phyloP scores from a whole-genome alignment of 2,329 filamentous ascomycete genomes.

The Arthrobotrys conoides region DNA sequence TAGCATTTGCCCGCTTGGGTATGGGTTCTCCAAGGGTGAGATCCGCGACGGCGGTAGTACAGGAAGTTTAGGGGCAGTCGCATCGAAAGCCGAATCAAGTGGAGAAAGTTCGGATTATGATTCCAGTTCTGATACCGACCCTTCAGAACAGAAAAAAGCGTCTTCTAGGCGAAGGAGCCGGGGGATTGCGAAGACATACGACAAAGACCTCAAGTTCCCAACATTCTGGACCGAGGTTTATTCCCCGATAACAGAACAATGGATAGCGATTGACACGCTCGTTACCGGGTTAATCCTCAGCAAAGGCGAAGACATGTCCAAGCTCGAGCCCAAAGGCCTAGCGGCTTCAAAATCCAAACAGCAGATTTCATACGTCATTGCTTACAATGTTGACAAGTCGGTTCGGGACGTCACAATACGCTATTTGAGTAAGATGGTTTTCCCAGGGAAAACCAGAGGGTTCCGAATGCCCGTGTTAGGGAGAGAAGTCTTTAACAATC shows the following conservation, averaged over 20 bases:
- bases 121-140: slow-evolving; percentile 9
- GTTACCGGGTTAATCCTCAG: slow-evolving; percentile 68
- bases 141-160: background rate
- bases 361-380: slow-evolving; percentile 89
- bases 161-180: slow-evolving; percentile 5
- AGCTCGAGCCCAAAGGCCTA: slow-evolving; percentile 83
- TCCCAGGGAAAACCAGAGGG: slow-evolving; percentile 92
- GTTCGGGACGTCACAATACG: slow-evolving; percentile 95
- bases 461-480: slow-evolving; percentile 83
- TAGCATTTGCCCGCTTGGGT: slow-evolving; percentile 83
- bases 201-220: slow-evolving; percentile 55
- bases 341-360: slow-evolving; percentile 90
- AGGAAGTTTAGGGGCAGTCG: slow-evolving; percentile 72
- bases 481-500: slow-evolving; percentile 81
- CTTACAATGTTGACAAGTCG: slow-evolving; percentile 84
- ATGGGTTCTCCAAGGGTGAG: slow-evolving; percentile 72
- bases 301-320: slow-evolving; percentile 76
- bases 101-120: slow-evolving; percentile 17
- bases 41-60: slow-evolving; percentile 77
- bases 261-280: slow-evolving; percentile 88
- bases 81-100: slow-evolving; percentile 29
- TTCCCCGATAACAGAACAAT: slow-evolving; percentile 87
- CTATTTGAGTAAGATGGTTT: slow-evolving; percentile 84
- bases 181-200: slow-evolving; percentile 72
- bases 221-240: slow-evolving; percentile 86